Percentiles rank a stretch among this genome's conserved stretches.
Evolutionary conservation across 2,329 filamentous ascomycete genomes (phyloP).

Genomic region (Fusarium scirpi): DNA sequence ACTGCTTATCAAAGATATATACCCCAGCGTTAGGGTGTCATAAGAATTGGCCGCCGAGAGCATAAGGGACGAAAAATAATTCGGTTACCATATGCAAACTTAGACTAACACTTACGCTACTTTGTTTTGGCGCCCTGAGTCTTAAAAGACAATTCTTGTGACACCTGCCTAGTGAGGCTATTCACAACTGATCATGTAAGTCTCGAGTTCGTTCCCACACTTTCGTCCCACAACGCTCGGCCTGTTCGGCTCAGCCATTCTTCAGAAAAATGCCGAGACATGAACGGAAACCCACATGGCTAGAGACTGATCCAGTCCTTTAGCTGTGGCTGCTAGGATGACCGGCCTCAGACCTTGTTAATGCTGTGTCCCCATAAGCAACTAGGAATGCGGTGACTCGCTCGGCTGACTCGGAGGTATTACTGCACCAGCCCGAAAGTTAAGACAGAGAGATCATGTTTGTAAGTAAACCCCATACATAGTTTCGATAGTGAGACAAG

Average conservation of each 20-base stretch:
- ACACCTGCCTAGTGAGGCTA: background rate
- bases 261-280: background rate
- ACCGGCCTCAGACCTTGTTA: background rate
- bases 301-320: background rate
- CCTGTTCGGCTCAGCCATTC: background rate
- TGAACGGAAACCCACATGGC: background rate
- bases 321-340: background rate
- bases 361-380: conserved; percentile 1
- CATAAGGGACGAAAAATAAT: too few species aligned
- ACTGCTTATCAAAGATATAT: background rate
- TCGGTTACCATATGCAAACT: accelerated
- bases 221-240: background rate
- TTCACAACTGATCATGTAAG: background rate
- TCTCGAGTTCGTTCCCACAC: background rate
- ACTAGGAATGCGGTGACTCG: background rate
- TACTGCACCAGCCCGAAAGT: background rate
- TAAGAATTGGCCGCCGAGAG: too few species aligned
- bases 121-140: too few species aligned
- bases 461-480: background rate
- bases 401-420: background rate
- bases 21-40: too few species aligned
- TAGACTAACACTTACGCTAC: too few species aligned
- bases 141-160: too few species aligned
- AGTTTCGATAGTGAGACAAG: background rate
- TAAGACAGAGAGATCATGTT: background rate